phyloP scores from a whole-genome alignment of 192 early-diverging fungal genomes.

The Coemansia sp. region DNA sequence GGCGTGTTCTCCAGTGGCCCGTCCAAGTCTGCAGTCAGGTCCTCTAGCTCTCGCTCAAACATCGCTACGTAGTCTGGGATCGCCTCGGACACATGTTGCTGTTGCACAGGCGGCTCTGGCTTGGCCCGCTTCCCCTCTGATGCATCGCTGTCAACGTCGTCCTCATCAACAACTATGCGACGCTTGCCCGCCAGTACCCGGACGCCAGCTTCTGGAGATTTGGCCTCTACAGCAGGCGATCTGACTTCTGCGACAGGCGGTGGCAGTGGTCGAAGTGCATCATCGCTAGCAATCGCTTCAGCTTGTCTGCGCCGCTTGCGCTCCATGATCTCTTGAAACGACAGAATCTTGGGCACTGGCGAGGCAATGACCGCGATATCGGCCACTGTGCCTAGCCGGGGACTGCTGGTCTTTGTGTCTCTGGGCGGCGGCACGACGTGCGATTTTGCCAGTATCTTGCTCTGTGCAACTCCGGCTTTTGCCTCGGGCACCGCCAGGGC shows the following conservation, averaged over 20 bases:
- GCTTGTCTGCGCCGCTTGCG: slow-evolving; percentile 39
- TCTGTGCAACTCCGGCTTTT: not conserved
- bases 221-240: not conserved
- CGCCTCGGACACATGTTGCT: not conserved
- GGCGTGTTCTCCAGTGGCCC: slow-evolving; percentile 43
- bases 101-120: not conserved
- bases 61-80: slow-evolving; percentile 30
- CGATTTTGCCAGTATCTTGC: not conserved
- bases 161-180: slow-evolving; percentile 7
- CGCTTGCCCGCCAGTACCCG: slow-evolving; percentile 6
- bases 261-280: not conserved
- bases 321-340: slow-evolving; percentile 47
- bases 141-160: slow-evolving; percentile 17
- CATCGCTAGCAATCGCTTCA: not conserved
- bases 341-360: slow-evolving; percentile 28
- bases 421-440: not conserved
- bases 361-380: not conserved
- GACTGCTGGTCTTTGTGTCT: not conserved
- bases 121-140: slow-evolving; percentile 29
- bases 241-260: not conserved
- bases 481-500: not conserved
- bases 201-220: not conserved
- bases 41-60: slow-evolving; percentile 39
- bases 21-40: slow-evolving; percentile 25
- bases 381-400: not conserved